These are phyloP conservation scores for Pisolithus sp. DNA, from an alignment of 768 basidiomycete species.

Conservation along the genomic window DNA sequence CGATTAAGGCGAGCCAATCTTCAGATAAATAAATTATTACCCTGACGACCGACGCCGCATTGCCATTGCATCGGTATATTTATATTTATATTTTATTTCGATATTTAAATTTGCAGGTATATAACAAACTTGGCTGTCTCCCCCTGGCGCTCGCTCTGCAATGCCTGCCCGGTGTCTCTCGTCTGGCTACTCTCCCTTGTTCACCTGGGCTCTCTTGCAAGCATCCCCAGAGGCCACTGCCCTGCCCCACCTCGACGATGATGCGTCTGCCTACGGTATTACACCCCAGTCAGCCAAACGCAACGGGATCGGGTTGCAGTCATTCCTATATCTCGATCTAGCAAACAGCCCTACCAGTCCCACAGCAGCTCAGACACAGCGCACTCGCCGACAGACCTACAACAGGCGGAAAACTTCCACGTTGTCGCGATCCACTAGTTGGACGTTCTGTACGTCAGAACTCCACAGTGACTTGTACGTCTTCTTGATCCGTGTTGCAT, in stretches of 20 bases:
- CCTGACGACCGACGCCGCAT: too few relatives aligned
- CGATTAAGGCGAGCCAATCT: too few relatives aligned
- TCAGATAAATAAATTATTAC: too few relatives aligned
- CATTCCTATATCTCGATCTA: conserved; percentile 65
- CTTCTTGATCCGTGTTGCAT: conserved; percentile 3
- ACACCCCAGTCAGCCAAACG: conserved; percentile 37
- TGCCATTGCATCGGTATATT: too few relatives aligned
- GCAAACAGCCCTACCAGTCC: conserved; percentile 42
- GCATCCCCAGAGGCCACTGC: conserved; percentile 3
- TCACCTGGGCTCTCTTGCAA: conserved; percentile 54
- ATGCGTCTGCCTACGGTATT: conserved; percentile 40
- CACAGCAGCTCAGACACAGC: conserved; percentile 24
- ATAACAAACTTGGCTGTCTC: too few relatives aligned
- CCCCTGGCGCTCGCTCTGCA: too few relatives aligned
- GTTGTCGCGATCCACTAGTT: conserved; percentile 25
- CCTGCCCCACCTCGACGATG: conserved; percentile 14
- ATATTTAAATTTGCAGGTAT: too few relatives aligned
- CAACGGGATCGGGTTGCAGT: conserved; percentile 38
- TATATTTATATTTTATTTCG: too few relatives aligned
- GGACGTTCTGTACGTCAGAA: conserved; percentile 16
- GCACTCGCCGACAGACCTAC: too few relatives aligned
- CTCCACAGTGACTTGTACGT: conserved; percentile 7
- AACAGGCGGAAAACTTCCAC: conserved; percentile 29
- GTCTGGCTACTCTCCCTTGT: conserved; percentile 51
- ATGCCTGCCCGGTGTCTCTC: background rate